Percentiles rank a stretch among this genome's conserved stretches.
Conservation (phyloP, 2,329 filamentous ascomycete genomes). For the Pseudogymnoascus sp. region DNA sequence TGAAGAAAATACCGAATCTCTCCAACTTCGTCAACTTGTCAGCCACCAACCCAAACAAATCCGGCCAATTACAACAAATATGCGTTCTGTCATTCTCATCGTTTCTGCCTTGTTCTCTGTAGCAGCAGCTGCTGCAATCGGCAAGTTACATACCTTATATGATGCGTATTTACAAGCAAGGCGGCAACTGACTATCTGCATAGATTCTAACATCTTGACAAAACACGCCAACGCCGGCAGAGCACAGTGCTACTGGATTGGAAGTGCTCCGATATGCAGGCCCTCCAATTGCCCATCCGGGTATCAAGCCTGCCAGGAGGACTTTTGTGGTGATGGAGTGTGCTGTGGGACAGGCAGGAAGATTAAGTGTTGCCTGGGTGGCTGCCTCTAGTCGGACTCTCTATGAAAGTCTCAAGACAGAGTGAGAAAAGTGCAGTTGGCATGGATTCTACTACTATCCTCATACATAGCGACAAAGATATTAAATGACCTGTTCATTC, state of each 20-base stretch:
- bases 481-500: not conserved
- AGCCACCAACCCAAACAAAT: not conserved
- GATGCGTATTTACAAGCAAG: not conserved
- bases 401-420: not conserved
- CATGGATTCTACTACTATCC: constrained; percentile 55
- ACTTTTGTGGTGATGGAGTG: not conserved
- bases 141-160: not conserved
- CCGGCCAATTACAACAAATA: not conserved
- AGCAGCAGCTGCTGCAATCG: not conserved
- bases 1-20: not conserved
- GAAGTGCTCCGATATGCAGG: not conserved
- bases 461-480: constrained; percentile 39
- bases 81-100: not conserved
- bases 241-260: not conserved
- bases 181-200: not conserved
- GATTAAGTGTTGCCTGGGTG: not conserved
- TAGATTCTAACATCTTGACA: not conserved
- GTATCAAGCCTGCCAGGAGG: not conserved
- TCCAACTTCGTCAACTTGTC: not conserved
- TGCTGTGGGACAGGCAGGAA: not conserved
- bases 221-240: not conserved
- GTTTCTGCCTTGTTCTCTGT: not conserved
- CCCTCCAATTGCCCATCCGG: not conserved
- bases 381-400: not conserved
- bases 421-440: constrained; percentile 19